Conservation (phyloP, 139 green algal species). For the Volvox africanus region DNA sequence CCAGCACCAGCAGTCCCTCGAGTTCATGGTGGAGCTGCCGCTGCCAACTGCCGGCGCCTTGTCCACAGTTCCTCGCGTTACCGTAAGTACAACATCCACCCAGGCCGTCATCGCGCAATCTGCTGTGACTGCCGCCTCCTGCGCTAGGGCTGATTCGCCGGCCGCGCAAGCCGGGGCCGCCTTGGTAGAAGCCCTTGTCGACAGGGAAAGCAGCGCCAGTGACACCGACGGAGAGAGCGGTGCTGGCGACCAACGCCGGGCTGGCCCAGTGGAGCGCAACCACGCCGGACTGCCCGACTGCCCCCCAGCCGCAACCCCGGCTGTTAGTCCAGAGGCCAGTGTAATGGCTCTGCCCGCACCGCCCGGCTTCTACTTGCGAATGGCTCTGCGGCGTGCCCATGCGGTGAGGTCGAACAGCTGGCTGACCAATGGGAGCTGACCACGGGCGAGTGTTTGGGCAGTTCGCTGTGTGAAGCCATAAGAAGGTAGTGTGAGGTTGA, state of each 20-base stretch:
- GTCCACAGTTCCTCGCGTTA: neutral
- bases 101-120: neutral
- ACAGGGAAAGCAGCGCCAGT: neutral
- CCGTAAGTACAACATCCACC: neutral
- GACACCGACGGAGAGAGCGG: neutral
- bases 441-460: too few species aligned
- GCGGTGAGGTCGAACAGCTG: neutral
- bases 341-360: neutral
- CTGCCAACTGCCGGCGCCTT: neutral
- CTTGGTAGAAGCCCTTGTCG: too few species aligned
- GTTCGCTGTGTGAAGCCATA: too few species aligned
- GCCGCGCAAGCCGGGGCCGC: neutral
- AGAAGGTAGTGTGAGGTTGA: too few species aligned
- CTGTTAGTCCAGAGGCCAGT: constrained; percentile 16
- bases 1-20: neutral
- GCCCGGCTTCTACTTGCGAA: constrained; percentile 8
- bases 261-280: neutral
- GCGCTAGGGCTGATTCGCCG: neutral
- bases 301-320: neutral
- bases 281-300: neutral
- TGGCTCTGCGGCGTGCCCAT: constrained; percentile 12
- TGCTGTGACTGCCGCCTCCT: too few species aligned
- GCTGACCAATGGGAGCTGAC: too few species aligned
- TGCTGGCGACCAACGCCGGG: neutral
- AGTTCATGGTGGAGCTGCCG: neutral